Conservation (phyloP, 2,329 filamentous ascomycete genomes). For the Sarocladiaceae sp. region DNA sequence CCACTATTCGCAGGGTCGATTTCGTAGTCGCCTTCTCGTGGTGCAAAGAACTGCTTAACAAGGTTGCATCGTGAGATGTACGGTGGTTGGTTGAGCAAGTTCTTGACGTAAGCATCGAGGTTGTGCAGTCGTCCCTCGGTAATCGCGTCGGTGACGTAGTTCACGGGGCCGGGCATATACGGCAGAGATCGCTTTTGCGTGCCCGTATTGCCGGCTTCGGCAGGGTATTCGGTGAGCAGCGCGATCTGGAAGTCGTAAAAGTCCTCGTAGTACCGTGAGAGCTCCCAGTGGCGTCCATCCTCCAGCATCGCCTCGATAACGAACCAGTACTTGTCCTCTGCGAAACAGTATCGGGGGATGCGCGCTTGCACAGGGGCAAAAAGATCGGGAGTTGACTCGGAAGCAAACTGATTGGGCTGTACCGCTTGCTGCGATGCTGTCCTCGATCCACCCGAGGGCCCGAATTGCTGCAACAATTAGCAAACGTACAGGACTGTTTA, state of each 20-base stretch:
- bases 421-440: conserved; percentile 22
- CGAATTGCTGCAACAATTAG: background rate
- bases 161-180: conserved; percentile 97
- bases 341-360: conserved; percentile 91
- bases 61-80: conserved; percentile 83
- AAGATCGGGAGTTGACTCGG: conserved; percentile 48
- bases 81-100: conserved; percentile 73
- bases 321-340: conserved; percentile 98
- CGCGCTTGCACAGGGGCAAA: conserved; percentile 76
- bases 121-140: conserved; percentile 91
- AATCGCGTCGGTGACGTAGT: conserved; percentile 96
- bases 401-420: conserved; percentile 29
- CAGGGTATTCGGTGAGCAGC: conserved; percentile 84
- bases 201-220: conserved; percentile 84
- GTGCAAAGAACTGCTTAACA: conserved; percentile 87
- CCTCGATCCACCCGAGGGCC: background rate
- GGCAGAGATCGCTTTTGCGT: conserved; percentile 77
- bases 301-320: conserved; percentile 89
- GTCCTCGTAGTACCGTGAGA: conserved; percentile 94
- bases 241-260: conserved; percentile 99
- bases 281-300: conserved; percentile 86
- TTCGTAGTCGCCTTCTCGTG: conserved; percentile 87
- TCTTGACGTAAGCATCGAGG: conserved; percentile 92
- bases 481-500: conserved; percentile 22
- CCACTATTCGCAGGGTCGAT: conserved; percentile 68